A percentile compares a stretch with the other conserved stretches of the same genome.
Conservation (phyloP, 164 flowering plant genomes). For the Brasenia schreberi region DNA sequence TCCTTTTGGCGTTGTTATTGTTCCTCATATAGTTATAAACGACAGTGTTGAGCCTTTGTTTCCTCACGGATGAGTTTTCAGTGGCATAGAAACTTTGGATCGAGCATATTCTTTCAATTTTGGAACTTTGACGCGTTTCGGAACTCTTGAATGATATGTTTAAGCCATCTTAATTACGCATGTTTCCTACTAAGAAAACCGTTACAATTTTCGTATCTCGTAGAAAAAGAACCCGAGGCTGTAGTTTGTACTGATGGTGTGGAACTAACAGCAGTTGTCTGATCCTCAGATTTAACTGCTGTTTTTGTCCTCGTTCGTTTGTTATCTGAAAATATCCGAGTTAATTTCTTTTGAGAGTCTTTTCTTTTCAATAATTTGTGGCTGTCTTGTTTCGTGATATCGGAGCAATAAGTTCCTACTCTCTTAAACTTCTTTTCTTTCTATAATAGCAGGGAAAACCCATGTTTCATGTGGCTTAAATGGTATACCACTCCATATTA, state of each 20-base stretch:
- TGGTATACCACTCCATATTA: constrained; percentile 48
- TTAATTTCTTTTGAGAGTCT: no score
- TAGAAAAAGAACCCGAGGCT: background rate
- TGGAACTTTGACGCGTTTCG: background rate
- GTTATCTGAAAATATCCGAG: no score
- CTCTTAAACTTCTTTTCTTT: background rate
- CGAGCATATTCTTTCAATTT: background rate
- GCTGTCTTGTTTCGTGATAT: background rate
- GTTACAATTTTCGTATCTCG: background rate
- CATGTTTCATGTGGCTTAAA: constrained; percentile 26
- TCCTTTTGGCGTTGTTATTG: background rate
- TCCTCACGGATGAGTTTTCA: background rate
- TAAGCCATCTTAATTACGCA: background rate
- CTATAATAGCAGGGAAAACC: background rate
- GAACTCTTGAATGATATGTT: background rate
- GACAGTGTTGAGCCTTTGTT: background rate
- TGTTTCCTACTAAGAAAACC: background rate
- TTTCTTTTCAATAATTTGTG: background rate
- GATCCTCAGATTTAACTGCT: no score
- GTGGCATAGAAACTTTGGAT: background rate
- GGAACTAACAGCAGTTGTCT: background rate
- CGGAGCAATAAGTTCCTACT: background rate
- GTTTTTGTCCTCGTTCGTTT: no score
- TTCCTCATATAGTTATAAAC: background rate
- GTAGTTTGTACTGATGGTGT: background rate